These are phyloP conservation scores for Boechera divaricarpa DNA, from an alignment of 345 rosid genomes.

Conservation along the genomic window DNA sequence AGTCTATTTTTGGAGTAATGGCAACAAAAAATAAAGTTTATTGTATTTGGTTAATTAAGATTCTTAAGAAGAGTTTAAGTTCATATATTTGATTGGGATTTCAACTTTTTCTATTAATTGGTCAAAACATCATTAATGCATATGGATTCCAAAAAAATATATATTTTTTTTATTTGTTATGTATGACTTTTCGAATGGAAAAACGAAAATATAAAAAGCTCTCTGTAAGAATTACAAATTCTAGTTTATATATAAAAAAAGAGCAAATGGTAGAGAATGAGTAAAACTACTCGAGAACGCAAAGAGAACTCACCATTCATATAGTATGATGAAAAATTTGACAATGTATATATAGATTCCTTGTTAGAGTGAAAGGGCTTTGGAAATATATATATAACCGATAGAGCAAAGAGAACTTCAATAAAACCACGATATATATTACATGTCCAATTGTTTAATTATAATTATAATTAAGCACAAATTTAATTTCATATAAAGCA, in stretches of 20 bases:
- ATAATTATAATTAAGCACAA: not conserved
- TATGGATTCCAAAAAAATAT: not conserved
- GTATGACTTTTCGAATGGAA: too few relatives aligned
- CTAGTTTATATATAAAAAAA: too few relatives aligned
- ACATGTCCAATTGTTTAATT: not conserved
- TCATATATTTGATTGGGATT: not conserved
- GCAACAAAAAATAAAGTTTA: not conserved
- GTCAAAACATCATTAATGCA: not conserved
- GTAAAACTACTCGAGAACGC: too few relatives aligned
- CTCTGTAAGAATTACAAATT: too few relatives aligned
- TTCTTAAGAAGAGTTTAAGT: not conserved
- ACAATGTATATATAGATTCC: too few relatives aligned
- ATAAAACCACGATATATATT: slow-evolving; percentile 7
- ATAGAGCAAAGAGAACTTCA: not conserved
- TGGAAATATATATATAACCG: too few relatives aligned
- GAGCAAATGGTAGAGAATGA: too few relatives aligned
- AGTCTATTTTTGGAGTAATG: not conserved
- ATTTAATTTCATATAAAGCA: not conserved
- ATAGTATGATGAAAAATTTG: too few relatives aligned
- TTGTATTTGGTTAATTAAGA: not conserved
- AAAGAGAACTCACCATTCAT: too few relatives aligned
- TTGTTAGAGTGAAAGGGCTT: too few relatives aligned
- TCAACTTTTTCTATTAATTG: not conserved
- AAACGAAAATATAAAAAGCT: too few relatives aligned
- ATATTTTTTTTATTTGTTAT: too few relatives aligned